Base-by-base conservation (phyloP, 2,329 filamentous ascomycete genomes). In the Septoria petroselini region DNA sequence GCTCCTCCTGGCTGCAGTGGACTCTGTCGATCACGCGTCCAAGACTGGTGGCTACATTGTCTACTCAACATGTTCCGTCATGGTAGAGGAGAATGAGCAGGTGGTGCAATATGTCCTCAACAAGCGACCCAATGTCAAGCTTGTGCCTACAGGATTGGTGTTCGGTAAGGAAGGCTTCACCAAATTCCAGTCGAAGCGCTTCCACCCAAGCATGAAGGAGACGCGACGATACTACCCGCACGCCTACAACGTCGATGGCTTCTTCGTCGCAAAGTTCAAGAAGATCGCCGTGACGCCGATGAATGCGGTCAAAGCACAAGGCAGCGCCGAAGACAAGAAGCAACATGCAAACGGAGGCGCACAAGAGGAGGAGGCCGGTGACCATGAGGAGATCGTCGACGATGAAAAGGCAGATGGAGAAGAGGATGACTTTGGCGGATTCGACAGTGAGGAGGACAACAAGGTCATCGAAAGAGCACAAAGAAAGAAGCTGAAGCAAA, bases 241-340 rank as follows among this genome's bases (percentile, higher is more conserved):
- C 68, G 81, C 86, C 15, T 89, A 93, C 75, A 95, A 96, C 73
- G 90, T 98, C 27, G 93, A 97, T 69, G 93, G 93, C 58, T 98
- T 98, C 83, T 98, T 90, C 68, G 93, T 98, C 54, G 88, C 90
- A 65, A 98, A 98, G 72, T 86, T 98, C 73, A 91, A 95, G 72
- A 98, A 98, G 79, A 82, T 82, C 12, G 91, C 83, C 0, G 86
- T 88, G 2, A 88, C 86, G 33, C 84, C 87, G 1, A 72, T 77
- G 49, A 81, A 79, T 46, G 76, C 78, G 2, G 73, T 78, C 7
- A 64, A 66, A 45, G 68, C 71, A 47, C 70, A 70, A 41, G 66
- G 60, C 15, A 59, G 63, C 50, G 58, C 29, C 47, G 63, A 62
- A 30, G 61, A 61, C 34, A 62, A 64, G 56, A 61, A 57, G 29